Evolutionary conservation across 495 filamentous ascomycete genomes (phyloP).

Genomic region (Xylaria scruposa): DNA sequence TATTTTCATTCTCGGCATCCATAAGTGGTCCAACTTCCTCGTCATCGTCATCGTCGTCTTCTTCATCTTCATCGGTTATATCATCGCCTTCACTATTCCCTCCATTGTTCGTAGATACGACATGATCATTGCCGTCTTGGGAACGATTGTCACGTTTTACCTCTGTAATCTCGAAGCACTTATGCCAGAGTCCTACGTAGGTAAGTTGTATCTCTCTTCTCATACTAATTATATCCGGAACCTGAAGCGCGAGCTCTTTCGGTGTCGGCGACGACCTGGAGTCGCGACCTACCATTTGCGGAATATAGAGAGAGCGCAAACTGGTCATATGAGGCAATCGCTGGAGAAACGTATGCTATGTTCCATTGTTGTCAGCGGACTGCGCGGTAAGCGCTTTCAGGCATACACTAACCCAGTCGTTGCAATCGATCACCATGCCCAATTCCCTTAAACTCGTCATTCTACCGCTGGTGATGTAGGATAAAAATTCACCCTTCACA

Average conservation of each 20-base stretch:
- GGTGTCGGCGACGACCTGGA: conserved; percentile 57
- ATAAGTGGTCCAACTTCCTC: conserved; percentile 44
- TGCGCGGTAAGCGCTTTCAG: conserved; percentile 3
- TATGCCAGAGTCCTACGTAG: conserved; percentile 79
- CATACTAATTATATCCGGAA: conserved; percentile 84
- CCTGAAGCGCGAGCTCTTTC: conserved; percentile 80
- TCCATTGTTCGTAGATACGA: conserved; percentile 47
- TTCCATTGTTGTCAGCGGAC: conserved; percentile 14
- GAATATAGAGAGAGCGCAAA: conserved; percentile 80
- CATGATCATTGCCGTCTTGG: conserved; percentile 44
- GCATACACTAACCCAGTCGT: conserved; percentile 77
- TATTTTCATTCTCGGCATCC: conserved; percentile 39
- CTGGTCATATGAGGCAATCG: conserved; percentile 76
- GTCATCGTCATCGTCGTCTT: conserved; percentile 67
- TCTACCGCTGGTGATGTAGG: conserved; percentile 80
- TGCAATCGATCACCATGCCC: conserved; percentile 77
- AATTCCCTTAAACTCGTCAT: conserved; percentile 81
- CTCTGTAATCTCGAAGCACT: conserved; percentile 92
- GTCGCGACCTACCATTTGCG: conserved; percentile 63
- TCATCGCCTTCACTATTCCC: conserved; percentile 54
- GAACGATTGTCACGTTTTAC: conserved; percentile 53
- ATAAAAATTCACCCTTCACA: conserved; percentile 23
- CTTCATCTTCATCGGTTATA: conserved; percentile 58
- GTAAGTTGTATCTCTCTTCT: conserved; percentile 84
- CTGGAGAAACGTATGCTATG: conserved; percentile 86